phyloP scores from a whole-genome alignment of 257 asterid species.

The Solanum bukasovii region DNA sequence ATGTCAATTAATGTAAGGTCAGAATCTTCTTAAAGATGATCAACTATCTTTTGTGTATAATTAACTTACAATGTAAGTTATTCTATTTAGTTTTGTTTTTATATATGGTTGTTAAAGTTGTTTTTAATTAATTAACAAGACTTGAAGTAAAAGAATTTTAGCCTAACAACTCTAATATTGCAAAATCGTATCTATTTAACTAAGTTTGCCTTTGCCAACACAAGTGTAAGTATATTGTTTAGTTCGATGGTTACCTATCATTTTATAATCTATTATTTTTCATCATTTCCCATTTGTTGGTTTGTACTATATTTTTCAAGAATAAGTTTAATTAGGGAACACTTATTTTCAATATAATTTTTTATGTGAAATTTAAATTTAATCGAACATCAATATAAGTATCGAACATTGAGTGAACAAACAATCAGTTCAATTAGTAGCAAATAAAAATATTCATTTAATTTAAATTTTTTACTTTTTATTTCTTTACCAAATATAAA shows the following conservation, averaged over 20 bases:
- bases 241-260: no score
- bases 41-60: not conserved
- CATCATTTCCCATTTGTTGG: no score
- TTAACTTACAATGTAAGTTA: not conserved
- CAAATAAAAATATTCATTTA: no score
- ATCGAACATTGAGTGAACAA: no score
- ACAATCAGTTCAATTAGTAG: not conserved
- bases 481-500: no score
- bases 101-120: not conserved
- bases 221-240: not conserved
- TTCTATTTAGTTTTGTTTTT: not conserved
- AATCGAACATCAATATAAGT: fast-evolving
- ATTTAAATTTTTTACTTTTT: not conserved
- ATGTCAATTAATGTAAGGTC: not conserved
- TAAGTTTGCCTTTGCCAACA: not conserved
- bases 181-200: not conserved
- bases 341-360: no score
- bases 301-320: no score
- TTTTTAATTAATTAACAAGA: not conserved
- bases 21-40: not conserved
- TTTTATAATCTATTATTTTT: no score
- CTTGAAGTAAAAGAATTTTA: not conserved
- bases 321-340: no score
- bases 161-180: not conserved
- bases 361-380: no score